A percentile compares a stretch with the other conserved stretches of the same genome.
These are phyloP conservation scores for Verticillium albo-atrum DNA, from an alignment of 2,329 filamentous ascomycete genomes.

Conservation along the genomic window DNA sequence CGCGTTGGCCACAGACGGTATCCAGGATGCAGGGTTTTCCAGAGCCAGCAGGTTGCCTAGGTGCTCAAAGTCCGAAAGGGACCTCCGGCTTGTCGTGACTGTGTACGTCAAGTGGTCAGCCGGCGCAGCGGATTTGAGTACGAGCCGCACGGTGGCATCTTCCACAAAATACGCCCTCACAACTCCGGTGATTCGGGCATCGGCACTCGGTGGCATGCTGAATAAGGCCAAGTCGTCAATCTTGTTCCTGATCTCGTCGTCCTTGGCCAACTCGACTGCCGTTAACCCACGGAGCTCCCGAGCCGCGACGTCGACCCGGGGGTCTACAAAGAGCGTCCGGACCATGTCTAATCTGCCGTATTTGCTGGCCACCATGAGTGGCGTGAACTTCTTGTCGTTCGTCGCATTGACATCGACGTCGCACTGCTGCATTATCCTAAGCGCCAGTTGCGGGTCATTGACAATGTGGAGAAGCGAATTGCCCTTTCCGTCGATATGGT, in stretches of 20 bases:
- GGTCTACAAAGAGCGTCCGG: slow-evolving; percentile 78
- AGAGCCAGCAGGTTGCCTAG: slow-evolving; percentile 76
- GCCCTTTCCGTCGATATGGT: slow-evolving; percentile 87
- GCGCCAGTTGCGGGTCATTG: slow-evolving; percentile 74
- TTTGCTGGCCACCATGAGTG: slow-evolving; percentile 97
- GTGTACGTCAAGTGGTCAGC: slow-evolving; percentile 80
- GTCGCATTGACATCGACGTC: slow-evolving; percentile 95
- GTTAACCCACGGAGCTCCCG: slow-evolving; percentile 85
- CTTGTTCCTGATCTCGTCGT: slow-evolving; percentile 93
- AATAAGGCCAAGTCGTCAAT: slow-evolving; percentile 93
- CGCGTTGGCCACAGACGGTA: slow-evolving; percentile 72
- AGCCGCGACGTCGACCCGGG: slow-evolving; percentile 78
- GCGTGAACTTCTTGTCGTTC: slow-evolving; percentile 92
- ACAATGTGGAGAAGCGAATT: slow-evolving; percentile 96
- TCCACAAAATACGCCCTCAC: slow-evolving; percentile 97
- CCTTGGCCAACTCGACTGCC: slow-evolving; percentile 93
- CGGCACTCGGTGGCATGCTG: slow-evolving; percentile 63
- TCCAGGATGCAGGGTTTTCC: slow-evolving; percentile 93
- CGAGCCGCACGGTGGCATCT: slow-evolving; percentile 86
- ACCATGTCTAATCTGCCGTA: slow-evolving; percentile 95
- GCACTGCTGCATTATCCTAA: slow-evolving; percentile 73
- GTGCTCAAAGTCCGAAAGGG: slow-evolving; percentile 85
- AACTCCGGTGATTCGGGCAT: slow-evolving; percentile 84
- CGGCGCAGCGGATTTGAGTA: slow-evolving; percentile 89
- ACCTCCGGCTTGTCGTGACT: slow-evolving; percentile 89